Conservation (phyloP, 208 protist genomes). For the Leishmania mexicana region DNA sequence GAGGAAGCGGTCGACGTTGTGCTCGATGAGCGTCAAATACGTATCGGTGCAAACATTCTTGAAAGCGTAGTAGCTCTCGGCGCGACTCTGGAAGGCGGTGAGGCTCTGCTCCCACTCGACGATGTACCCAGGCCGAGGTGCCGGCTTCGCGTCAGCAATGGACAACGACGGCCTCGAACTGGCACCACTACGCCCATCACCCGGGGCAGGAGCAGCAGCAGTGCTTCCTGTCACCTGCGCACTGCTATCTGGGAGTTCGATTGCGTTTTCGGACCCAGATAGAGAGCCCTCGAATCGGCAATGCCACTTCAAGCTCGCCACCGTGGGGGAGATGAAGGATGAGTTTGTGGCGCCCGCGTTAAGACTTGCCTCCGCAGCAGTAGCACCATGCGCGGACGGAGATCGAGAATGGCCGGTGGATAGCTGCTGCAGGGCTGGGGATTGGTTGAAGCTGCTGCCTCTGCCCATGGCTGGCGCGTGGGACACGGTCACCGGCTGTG, state of each 20-base stretch:
- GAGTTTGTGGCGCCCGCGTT: neutral
- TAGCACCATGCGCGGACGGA: neutral
- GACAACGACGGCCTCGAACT: neutral
- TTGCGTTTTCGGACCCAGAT: neutral
- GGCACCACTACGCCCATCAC: neutral
- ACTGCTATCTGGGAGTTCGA: slow-evolving; percentile 1
- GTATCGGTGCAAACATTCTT: slow-evolving; percentile 57
- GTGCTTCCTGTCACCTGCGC: neutral
- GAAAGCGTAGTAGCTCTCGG: slow-evolving; percentile 43
- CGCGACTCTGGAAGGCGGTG: slow-evolving; percentile 40
- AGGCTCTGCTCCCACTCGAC: slow-evolving; percentile 48
- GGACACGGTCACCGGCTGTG: neutral
- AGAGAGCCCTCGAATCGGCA: slow-evolving; percentile 15
- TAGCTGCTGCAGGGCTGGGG: neutral
- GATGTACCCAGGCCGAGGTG: slow-evolving; percentile 14
- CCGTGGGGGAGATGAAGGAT: slow-evolving; percentile 27
- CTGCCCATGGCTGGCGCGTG: neutral
- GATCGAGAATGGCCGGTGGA: neutral
- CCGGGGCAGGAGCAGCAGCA: neutral
- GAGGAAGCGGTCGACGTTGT: slow-evolving; percentile 64
- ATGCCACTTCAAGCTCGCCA: slow-evolving; percentile 13
- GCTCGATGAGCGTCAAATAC: slow-evolving; percentile 67
- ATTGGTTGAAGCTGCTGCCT: neutral
- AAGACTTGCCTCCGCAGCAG: slow-evolving; percentile 4
- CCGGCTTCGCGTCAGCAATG: neutral